phyloP scores from a whole-genome alignment of 75 land plant species.

The Chamaecyparis obtusa region DNA sequence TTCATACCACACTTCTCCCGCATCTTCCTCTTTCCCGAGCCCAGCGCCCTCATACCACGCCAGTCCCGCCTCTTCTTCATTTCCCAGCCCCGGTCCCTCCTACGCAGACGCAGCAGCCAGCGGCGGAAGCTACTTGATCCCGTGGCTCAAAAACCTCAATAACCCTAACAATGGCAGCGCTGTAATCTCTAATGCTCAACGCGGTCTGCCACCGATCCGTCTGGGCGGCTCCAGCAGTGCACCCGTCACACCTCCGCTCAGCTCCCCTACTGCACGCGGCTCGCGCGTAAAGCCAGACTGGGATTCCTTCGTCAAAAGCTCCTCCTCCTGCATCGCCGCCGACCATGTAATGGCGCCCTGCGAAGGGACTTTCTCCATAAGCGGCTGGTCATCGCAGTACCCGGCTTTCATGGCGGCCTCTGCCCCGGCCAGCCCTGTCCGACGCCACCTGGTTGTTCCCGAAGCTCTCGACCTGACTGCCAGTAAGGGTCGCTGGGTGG shows the following conservation, averaged over 20 bases:
- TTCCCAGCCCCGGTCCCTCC: conserved; percentile 21
- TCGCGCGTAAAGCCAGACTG: conserved; percentile 53
- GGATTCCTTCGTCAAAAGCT: conserved; percentile 31
- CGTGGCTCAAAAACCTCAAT: conserved; percentile 81
- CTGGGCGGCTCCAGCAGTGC: conserved; percentile 68
- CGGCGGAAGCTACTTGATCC: conserved; percentile 58
- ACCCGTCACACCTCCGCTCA: conserved; percentile 91
- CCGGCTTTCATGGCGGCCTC: conserved; percentile 32
- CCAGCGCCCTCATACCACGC: conserved; percentile 46
- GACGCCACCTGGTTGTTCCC: conserved; percentile 29
- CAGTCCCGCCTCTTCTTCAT: conserved; percentile 24
- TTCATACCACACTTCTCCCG: conserved; percentile 61
- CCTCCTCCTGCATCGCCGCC: neutral
- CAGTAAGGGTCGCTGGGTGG: conserved; percentile 34
- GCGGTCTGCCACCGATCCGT: conserved; percentile 19
- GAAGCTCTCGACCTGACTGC: conserved; percentile 11
- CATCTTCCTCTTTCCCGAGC: conserved; percentile 60
- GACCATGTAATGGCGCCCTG: neutral
- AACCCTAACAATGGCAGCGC: conserved; percentile 30
- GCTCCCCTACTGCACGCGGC: conserved; percentile 73
- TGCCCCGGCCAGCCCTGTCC: conserved; percentile 56
- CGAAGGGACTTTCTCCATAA: conserved; percentile 21
- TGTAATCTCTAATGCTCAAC: conserved; percentile 1
- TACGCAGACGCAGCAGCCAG: conserved; percentile 5
- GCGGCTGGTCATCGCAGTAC: conserved; percentile 13